Evolutionary conservation across 1,139 yeast genomes (phyloP).

Genomic region (Magnusiomyces magnusii): DNA sequence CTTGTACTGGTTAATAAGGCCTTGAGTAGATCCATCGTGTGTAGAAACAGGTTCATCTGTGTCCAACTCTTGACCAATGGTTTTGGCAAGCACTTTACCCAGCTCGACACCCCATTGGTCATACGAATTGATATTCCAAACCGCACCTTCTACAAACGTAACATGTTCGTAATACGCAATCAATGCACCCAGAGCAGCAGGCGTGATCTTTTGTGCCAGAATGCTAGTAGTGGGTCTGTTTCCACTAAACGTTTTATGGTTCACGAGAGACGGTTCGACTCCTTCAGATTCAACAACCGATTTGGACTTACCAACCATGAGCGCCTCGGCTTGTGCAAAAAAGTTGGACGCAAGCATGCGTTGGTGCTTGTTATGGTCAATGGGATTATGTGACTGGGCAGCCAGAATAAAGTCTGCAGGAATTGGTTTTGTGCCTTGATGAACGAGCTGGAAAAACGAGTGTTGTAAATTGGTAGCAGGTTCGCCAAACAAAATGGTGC

Average conservation of each 20-base stretch:
- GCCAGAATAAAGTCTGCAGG: constrained; percentile 96
- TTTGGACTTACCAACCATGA: constrained; percentile 91
- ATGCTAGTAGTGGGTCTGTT: constrained; percentile 99
- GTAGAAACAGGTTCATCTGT: constrained; percentile 46
- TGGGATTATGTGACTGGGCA: constrained; percentile 97
- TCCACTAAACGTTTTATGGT: constrained; percentile 95
- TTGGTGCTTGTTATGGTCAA: constrained; percentile 90
- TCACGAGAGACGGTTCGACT: constrained; percentile 69
- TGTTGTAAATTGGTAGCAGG: constrained; percentile 99
- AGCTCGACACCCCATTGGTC: constrained; percentile 99
- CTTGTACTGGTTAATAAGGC: constrained; percentile 91
- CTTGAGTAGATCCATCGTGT: constrained; percentile 89
- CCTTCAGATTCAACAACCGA: constrained; percentile 85
- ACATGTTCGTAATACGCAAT: constrained; percentile 97
- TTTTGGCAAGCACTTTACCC: constrained; percentile 97
- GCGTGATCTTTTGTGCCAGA: constrained; percentile 90
- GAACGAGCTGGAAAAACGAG: constrained; percentile 98
- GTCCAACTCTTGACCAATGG: constrained; percentile 80
- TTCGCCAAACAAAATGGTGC: constrained; percentile 93
- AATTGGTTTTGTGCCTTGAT: constrained; percentile 96
- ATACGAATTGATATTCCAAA: constrained; percentile 98
- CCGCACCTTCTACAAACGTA: constrained; percentile 96
- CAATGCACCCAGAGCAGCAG: constrained; percentile 90
- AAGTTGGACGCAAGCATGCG: constrained; percentile 96
- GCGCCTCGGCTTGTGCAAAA: constrained; percentile 97